A percentile compares a stretch with the other conserved stretches of the same genome.
Conservation (phyloP, 1,139 yeast species). For the Candida sp. region DNA sequence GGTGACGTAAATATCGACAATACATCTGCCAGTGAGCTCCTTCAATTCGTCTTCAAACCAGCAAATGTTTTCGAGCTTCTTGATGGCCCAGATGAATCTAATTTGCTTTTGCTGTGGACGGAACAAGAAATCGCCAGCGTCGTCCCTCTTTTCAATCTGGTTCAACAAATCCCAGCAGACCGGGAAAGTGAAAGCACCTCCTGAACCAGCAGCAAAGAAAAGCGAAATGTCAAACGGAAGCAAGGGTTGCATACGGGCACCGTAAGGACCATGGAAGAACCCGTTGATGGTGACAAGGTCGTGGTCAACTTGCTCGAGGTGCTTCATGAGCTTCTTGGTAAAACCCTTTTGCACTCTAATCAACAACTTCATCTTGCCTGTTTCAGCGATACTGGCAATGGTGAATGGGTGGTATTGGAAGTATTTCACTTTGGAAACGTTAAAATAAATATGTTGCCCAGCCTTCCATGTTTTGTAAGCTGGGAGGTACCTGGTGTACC, state of each 20-base stretch:
- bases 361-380: constrained; percentile 43
- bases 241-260: constrained; percentile 46
- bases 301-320: constrained; percentile 12
- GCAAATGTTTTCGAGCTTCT: constrained; percentile 24
- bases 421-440: constrained; percentile 37
- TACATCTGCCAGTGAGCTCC: constrained; percentile 27
- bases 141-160: constrained; percentile 27
- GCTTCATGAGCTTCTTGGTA: constrained; percentile 36
- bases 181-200: constrained; percentile 51
- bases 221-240: constrained; percentile 42
- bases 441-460: constrained; percentile 50
- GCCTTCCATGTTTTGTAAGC: constrained; percentile 48
- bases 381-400: constrained; percentile 39
- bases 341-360: constrained; percentile 48
- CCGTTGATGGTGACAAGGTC: constrained; percentile 27
- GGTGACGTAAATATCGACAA: constrained; percentile 25
- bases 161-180: constrained; percentile 45
- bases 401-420: constrained; percentile 55
- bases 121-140: constrained; percentile 30
- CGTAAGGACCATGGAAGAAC: constrained; percentile 48
- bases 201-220: constrained; percentile 52
- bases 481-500: constrained; percentile 39
- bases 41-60: constrained; percentile 44
- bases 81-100: constrained; percentile 40
- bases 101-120: constrained; percentile 33